Base-by-base conservation (phyloP, 2,329 filamentous ascomycete species). In the Coniochaeta ligniaria region DNA sequence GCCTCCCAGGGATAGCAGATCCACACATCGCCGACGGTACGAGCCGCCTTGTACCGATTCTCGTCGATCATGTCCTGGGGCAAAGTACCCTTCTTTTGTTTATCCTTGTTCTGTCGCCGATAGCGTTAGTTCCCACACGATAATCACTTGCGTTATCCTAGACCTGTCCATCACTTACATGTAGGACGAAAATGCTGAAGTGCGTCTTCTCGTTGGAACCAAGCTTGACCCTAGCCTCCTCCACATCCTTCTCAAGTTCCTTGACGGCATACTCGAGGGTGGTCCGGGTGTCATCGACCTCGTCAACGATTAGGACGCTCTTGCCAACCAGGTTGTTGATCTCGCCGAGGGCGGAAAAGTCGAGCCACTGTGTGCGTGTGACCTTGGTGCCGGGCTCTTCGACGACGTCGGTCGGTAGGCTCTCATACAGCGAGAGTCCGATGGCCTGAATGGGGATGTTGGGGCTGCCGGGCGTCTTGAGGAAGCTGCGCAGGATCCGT, bases 401-500 rank as follows among this genome's bases (percentile, higher is more conserved):
- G 70, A 91, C 81, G 62, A 78, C 76, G 59, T 77, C 75, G 62
- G 78, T 78, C 58, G 81, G 73, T 56, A 98, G 88, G 64, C 87
- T 83, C 79, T 99, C 95, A 82, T 99, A 99, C 60, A 99, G 88
- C 24, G 94, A 98, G 65, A 99, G 89, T 57, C 95, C 95, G 75
- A 99, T 99, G 66, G 95, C 95, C 83, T 99, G 95, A 77, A 99
- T 99, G 67, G 95, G 94, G 71, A 99, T 99, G 80, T 99, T 99
- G 76, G 92, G 87, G 64, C 82, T 84, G 68, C 90, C 91, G 62
- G 91, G 83, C 73, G 87, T 85, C 83, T 96, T 97, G 75, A 99
- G 90, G 83, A 99, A 99, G 22, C 95, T 98, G 65, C 95, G 91
- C 65, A 99, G 85, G 75, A 99, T 99, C 69, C 95, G 91, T 54